These are phyloP conservation scores for Malassezia slooffiae DNA, from an alignment of 1,284 basidiomycete species.

Conservation along the genomic window DNA sequence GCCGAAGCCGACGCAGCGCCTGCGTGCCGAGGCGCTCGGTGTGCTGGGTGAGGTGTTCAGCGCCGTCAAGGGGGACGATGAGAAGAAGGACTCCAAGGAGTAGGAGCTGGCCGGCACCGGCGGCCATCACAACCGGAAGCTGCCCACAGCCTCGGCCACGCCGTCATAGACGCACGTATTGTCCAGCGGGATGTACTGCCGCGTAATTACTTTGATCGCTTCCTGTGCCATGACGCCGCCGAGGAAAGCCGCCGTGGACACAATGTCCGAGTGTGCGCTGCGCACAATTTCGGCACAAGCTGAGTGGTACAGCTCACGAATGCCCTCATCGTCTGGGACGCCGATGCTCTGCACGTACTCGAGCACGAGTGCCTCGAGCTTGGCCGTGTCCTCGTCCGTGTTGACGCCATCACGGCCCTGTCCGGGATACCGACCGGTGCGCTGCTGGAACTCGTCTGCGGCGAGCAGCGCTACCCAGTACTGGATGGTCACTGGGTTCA, in stretches of 20 bases:
- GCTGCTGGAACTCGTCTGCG: conserved; percentile 47
- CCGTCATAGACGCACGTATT: conserved; percentile 79
- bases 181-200: conserved; percentile 83
- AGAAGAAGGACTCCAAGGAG: background rate
- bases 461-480: conserved; percentile 48
- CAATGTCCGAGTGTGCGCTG: conserved; percentile 65
- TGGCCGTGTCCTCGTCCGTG: background rate
- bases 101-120: background rate
- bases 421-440: conserved; percentile 49
- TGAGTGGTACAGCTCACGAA: too few relatives aligned
- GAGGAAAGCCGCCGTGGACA: conserved; percentile 81
- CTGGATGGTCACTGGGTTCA: conserved; percentile 37
- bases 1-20: conserved; percentile 37
- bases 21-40: conserved; percentile 38
- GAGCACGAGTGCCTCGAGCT: too few relatives aligned
- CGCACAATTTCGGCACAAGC: conserved; percentile 49
- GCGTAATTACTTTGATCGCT: conserved; percentile 90
- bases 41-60: conserved; percentile 18
- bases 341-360: too few relatives aligned
- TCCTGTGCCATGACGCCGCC: conserved; percentile 95
- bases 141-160: conserved; percentile 52
- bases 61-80: conserved; percentile 7
- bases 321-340: too few relatives aligned
- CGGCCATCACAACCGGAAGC: conserved; percentile 22
- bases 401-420: conserved; percentile 12